Evolutionary conservation across 768 basidiomycete genomes (phyloP).

Genomic region (Arthromyces matolae): DNA sequence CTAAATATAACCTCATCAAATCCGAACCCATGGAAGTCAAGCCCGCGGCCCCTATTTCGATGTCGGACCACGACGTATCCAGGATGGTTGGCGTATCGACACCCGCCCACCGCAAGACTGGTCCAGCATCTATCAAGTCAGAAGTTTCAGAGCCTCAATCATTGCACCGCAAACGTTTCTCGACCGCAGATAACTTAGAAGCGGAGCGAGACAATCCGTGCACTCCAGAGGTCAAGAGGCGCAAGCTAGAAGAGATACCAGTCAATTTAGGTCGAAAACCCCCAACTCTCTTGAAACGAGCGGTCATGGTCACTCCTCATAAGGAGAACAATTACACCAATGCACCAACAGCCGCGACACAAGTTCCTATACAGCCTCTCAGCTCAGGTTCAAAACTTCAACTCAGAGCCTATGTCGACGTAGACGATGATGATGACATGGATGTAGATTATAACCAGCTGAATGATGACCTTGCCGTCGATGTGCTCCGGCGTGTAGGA

Average conservation of each 20-base stretch:
- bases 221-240: constrained; percentile 20
- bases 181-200: no score
- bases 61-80: no score
- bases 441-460: constrained; percentile 11
- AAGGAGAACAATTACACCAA: background rate
- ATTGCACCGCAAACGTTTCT: constrained; percentile 37
- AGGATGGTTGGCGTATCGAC: no score
- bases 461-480: constrained; percentile 14
- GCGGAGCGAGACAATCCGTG: no score
- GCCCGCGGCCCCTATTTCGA: background rate
- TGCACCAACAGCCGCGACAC: background rate
- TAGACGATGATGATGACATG: constrained; percentile 3
- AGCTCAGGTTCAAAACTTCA: constrained; percentile 20
- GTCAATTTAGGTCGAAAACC: constrained; percentile 15
- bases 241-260: constrained; percentile 23
- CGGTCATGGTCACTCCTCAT: background rate
- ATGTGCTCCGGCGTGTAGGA: constrained; percentile 8
- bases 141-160: constrained; percentile 26
- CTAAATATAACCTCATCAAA: background rate
- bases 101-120: no score
- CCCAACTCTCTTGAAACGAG: constrained; percentile 14
- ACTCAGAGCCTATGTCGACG: background rate
- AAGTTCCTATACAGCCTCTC: constrained; percentile 3
- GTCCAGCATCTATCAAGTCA: constrained; percentile 21
- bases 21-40: background rate